phyloP scores from a whole-genome alignment of 1,284 basidiomycete genomes.

The Leccinum cinnamomeum region DNA sequence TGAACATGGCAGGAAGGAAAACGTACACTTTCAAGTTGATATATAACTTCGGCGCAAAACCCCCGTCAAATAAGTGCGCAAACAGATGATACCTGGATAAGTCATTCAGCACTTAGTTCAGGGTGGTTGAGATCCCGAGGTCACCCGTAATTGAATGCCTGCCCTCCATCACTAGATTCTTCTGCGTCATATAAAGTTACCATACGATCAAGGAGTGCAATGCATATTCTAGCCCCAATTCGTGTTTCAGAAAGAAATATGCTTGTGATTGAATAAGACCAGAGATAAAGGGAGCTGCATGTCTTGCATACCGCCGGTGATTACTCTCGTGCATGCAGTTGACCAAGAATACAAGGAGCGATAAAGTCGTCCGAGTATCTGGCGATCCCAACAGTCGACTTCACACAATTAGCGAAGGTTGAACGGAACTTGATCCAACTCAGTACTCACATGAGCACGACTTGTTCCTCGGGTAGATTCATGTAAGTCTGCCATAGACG shows the following conservation, averaged over 20 bases:
- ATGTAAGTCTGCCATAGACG: slow-evolving; percentile 65
- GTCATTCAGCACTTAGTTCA: slow-evolving; percentile 6
- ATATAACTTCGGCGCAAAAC: slow-evolving; percentile 51
- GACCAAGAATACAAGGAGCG: slow-evolving; percentile 67
- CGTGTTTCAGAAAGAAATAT: slow-evolving; percentile 47
- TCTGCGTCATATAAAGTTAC: slow-evolving; percentile 63
- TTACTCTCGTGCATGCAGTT: slow-evolving; percentile 65
- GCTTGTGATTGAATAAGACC: slow-evolving; percentile 25
- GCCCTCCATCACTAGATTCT: slow-evolving; percentile 55
- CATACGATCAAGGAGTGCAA: slow-evolving; percentile 65
- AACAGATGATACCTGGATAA: slow-evolving; percentile 54
- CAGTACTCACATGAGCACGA: slow-evolving; percentile 66
- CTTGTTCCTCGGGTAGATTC: slow-evolving; percentile 66
- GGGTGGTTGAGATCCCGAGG: slow-evolving; percentile 15
- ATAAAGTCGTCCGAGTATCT: slow-evolving; percentile 60
- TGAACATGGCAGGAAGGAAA: slow-evolving; percentile 1
- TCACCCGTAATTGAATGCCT: slow-evolving; percentile 77
- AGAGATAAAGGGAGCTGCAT: background rate
- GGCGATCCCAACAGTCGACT: slow-evolving; percentile 74
- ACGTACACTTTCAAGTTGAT: slow-evolving; percentile 52
- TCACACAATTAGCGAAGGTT: slow-evolving; percentile 18
- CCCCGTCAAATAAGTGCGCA: slow-evolving; percentile 51
- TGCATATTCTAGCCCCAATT: slow-evolving; percentile 60
- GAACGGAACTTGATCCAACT: background rate
- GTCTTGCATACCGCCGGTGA: slow-evolving; percentile 53